Conservation (phyloP, 2,329 filamentous ascomycete species). For the Microthyrium microscopicum region DNA sequence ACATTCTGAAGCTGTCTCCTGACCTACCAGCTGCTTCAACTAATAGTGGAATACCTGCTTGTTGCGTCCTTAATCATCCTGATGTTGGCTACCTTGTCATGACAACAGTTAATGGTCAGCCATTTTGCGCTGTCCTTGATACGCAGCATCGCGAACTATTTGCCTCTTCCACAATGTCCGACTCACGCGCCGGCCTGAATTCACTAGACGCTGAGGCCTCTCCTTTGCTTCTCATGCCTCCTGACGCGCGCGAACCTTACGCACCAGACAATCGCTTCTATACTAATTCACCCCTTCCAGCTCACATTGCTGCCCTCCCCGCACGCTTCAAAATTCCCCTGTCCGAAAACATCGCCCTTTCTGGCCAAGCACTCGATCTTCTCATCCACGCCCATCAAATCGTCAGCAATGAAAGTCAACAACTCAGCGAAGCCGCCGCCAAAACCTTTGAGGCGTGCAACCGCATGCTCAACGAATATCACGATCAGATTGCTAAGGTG, state of each 20-base stretch:
- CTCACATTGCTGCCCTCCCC: constrained; percentile 22
- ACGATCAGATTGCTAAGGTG: constrained; percentile 48
- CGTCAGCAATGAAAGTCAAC: constrained; percentile 51
- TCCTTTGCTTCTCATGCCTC: no score
- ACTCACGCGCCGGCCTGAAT: no score
- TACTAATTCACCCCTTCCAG: constrained; percentile 17
- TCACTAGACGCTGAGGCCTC: no score
- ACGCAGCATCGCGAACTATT: constrained; percentile 24
- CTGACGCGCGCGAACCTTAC: constrained; percentile 48
- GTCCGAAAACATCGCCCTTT: constrained; percentile 52
- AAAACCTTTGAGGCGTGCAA: constrained; percentile 59
- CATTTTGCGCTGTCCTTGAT: constrained; percentile 36
- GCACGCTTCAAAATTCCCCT: constrained; percentile 32
- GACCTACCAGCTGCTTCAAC: not conserved
- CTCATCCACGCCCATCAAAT: constrained; percentile 59
- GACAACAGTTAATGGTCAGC: constrained; percentile 29
- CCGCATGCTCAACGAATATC: constrained; percentile 49
- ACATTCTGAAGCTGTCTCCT: constrained; percentile 1
- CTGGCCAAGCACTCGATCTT: constrained; percentile 51
- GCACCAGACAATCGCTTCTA: constrained; percentile 46
- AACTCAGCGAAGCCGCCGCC: constrained; percentile 50
- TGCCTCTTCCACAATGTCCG: no score
- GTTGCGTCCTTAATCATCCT: constrained; percentile 37
- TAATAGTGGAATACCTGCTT: constrained; percentile 13
- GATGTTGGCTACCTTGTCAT: constrained; percentile 34